Percentiles rank a stretch among this genome's conserved stretches.
Evolutionary conservation across 2,329 filamentous ascomycete species (phyloP).

Genomic region (Stromatinia cepivora): DNA sequence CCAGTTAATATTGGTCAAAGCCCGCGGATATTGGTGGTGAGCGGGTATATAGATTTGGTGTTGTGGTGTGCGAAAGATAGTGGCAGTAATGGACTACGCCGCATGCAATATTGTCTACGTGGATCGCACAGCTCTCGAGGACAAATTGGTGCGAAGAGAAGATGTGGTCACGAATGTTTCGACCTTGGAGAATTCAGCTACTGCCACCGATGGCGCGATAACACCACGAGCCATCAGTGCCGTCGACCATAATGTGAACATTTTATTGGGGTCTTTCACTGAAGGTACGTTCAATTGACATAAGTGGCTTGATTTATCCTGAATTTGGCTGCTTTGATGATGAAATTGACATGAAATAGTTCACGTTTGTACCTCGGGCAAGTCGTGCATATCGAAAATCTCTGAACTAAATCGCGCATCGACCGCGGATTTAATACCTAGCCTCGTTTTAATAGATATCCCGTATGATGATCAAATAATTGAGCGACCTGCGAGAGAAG

Average conservation of each 20-base stretch:
- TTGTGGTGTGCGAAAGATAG: conserved; percentile 35
- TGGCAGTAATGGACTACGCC: conserved; percentile 45
- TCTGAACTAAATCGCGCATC: conserved; percentile 51
- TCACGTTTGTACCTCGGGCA: conserved; percentile 53
- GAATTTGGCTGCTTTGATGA: conserved; percentile 15
- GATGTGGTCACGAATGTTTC: conserved; percentile 37
- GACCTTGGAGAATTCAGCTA: conserved; percentile 30
- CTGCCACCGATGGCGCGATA: conserved; percentile 26
- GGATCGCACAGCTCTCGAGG: conserved; percentile 44
- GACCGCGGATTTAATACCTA: conserved; percentile 50
- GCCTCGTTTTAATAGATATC: conserved; percentile 56
- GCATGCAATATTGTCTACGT: conserved; percentile 48
- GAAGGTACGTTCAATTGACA: conserved; percentile 44
- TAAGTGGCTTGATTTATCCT: conserved; percentile 23
- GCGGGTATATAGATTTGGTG: conserved; percentile 31
- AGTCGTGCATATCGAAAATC: conserved; percentile 53
- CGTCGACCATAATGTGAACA: conserved; percentile 50
- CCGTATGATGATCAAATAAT: conserved; percentile 45
- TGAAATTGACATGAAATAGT: conserved; percentile 44
- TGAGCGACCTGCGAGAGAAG: conserved; percentile 39
- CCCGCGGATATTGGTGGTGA: conserved; percentile 31
- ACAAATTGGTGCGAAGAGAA: conserved; percentile 42
- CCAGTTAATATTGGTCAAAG: conserved; percentile 18
- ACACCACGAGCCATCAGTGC: conserved; percentile 37
- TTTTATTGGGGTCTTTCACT: conserved; percentile 52